Conservation (phyloP, 768 basidiomycete species). For the Trametes villosa region DNA sequence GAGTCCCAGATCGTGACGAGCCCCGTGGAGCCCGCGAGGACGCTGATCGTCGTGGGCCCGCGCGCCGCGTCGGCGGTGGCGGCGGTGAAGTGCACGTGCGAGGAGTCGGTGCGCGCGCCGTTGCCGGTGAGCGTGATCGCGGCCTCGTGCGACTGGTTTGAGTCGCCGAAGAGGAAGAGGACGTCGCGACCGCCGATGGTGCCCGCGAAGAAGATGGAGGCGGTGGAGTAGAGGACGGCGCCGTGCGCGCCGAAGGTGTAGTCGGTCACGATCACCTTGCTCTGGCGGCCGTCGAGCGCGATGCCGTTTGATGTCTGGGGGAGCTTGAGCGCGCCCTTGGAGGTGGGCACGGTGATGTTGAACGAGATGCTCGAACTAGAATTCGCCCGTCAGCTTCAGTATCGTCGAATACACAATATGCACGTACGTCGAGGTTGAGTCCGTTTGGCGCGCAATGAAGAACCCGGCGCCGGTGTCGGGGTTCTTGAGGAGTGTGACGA, state of each 20-base stretch:
- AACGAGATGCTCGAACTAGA: constrained; percentile 56
- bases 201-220: constrained; percentile 70
- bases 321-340: constrained; percentile 54
- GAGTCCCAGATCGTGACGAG: constrained; percentile 71
- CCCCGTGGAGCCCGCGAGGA: constrained; percentile 38
- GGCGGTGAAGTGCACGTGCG: constrained; percentile 34
- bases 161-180: constrained; percentile 44
- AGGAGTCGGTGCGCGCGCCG: constrained; percentile 15
- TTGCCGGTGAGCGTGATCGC: constrained; percentile 33
- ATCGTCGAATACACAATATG: background rate
- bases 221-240: constrained; percentile 72
- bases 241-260: constrained; percentile 63
- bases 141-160: constrained; percentile 39
- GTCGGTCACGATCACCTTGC: constrained; percentile 73
- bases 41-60: constrained; percentile 48
- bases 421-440: constrained; percentile 72
- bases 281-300: constrained; percentile 69
- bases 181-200: constrained; percentile 46
- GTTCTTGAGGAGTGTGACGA: constrained; percentile 69
- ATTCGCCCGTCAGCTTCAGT: constrained; percentile 31
- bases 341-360: constrained; percentile 62
- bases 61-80: too few species aligned
- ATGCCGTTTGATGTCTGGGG: constrained; percentile 59
- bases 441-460: constrained; percentile 68
- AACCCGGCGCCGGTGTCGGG: constrained; percentile 69